Evolutionary conservation across 2,329 filamentous ascomycete genomes (phyloP), one percentile per base, ranked within the genome.

Genomic region (Alternaria novae-zelandiae): DNA sequence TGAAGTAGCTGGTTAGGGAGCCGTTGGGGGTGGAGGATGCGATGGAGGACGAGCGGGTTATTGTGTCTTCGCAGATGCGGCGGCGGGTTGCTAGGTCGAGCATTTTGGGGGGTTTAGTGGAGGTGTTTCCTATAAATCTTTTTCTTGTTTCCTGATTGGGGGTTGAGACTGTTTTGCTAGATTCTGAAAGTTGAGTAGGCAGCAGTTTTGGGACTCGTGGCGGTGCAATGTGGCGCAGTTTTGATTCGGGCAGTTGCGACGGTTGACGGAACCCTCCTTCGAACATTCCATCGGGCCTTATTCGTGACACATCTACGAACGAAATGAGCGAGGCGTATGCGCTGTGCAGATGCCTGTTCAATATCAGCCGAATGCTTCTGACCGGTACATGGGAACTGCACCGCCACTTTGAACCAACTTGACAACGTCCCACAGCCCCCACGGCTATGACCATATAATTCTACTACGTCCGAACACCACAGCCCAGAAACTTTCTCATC

Each of bases 61-160:
- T 66, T 3, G 69, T 73, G 46, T 74, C 71, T 43, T 72, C 65
- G 63, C 70, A 74, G 28, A 70, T 61, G 30, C 51, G 57, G 53
- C 68, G 70, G 11, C 69, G 71, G 12, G 61, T 57, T 55, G 61
- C 65, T n/a, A 70, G 61, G 28, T 70, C 61, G 12, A 68, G 43
- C 69, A 72, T 73, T n/a, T 13, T 32, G 3, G 28, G 30, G 17
- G 11, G 7, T 5, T 23, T 8, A 2, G 2, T 6, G 3, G 26
- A 23, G 13, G 13, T 15, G 15, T 15, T 36, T 36, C n/a, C n/a
- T n/a, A n/a, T n/a, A n/a, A n/a, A n/a, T n/a, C n/a, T n/a, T n/a
- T n/a, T n/a, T n/a, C n/a, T n/a, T n/a, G n/a, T n/a, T n/a, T n/a
- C n/a, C n/a, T n/a, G n/a, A n/a, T n/a, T n/a, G n/a, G n/a, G n/a